These are phyloP conservation scores for Tolypocladium tundrense DNA, from an alignment of 2,329 filamentous ascomycete species.

Conservation along the genomic window DNA sequence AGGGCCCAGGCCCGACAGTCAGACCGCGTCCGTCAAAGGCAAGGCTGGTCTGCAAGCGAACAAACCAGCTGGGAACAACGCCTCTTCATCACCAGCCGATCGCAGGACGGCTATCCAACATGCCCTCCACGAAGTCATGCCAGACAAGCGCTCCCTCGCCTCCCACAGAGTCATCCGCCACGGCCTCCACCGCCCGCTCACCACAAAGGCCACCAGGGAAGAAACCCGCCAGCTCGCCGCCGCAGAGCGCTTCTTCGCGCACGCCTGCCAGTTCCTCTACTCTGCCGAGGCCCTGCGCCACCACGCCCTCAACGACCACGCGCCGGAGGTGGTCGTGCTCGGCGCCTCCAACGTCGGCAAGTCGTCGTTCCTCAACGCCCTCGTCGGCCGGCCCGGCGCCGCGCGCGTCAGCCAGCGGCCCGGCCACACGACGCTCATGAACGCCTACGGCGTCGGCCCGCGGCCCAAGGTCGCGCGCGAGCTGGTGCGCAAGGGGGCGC, in stretches of 20 bases:
- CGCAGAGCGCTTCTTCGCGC: constrained; percentile 21
- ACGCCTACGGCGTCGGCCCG: constrained; percentile 44
- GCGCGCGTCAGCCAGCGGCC: constrained; percentile 40
- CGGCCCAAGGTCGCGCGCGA: constrained; percentile 16
- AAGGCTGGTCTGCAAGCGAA: background rate
- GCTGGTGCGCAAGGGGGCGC: constrained; percentile 22
- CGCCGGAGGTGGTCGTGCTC: constrained; percentile 62
- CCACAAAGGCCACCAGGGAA: constrained; percentile 7
- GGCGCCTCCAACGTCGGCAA: constrained; percentile 88
- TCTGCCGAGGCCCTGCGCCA: constrained; percentile 36
- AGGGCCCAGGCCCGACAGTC: background rate
- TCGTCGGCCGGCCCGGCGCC: constrained; percentile 42
- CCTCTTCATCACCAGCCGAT: background rate
- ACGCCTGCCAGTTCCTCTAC: constrained; percentile 33
- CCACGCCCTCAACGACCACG: constrained; percentile 38
- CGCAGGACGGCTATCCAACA: background rate
- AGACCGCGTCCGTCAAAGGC: background rate
- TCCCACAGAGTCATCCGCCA: constrained; percentile 8
- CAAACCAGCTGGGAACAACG: background rate
- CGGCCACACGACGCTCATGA: constrained; percentile 44
- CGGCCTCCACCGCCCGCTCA: constrained; percentile 1
- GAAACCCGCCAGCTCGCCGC: constrained; percentile 14
- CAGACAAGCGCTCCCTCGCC: constrained; percentile 7
- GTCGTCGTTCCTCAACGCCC: constrained; percentile 76
- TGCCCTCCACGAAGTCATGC: background rate